Evolutionary conservation across 108 stramenopile species (phyloP).

Genomic region (Cyclostephanos tholiformis): DNA sequence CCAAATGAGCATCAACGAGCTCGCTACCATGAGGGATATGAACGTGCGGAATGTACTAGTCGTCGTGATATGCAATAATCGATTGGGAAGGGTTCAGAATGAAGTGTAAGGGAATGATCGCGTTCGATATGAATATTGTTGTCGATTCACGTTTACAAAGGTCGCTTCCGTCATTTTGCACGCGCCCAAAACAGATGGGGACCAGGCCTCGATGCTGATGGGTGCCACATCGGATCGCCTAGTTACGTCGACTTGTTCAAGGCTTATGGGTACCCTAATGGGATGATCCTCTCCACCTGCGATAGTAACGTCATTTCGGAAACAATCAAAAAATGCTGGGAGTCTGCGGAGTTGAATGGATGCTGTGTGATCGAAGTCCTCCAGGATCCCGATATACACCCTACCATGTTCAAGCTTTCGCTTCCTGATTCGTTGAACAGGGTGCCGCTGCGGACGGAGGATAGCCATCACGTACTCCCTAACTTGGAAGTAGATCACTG

Average conservation of each 20-base stretch:
- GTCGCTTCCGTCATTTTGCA: neutral
- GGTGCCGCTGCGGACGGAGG: neutral
- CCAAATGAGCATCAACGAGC: conserved; percentile 48
- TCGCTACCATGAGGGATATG: conserved; percentile 30
- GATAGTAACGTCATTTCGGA: conserved; percentile 3
- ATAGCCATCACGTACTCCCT: neutral
- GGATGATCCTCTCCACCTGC: conserved; percentile 19
- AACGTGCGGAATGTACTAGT: conserved; percentile 26
- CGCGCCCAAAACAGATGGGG: neutral
- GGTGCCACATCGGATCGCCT: conserved; percentile 28
- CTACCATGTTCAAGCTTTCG: neutral
- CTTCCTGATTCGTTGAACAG: neutral
- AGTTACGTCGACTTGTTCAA: conserved; percentile 34
- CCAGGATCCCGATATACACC: neutral
- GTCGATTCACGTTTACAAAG: neutral
- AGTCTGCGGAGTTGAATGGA: conserved; percentile 8
- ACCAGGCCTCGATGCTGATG: conserved; percentile 34
- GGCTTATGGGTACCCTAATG: conserved; percentile 39
- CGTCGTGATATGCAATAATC: conserved; percentile 22
- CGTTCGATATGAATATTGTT: neutral
- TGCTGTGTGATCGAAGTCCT: conserved; percentile 7
- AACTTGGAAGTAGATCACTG: neutral
- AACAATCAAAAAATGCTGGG: conserved; percentile 7
- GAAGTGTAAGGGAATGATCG: conserved; percentile 23
- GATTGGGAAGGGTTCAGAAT: conserved; percentile 34